A percentile compares a stretch with the other conserved stretches of the same genome.
Evolutionary conservation across 208 protist genomes (phyloP).

Genomic region (Acanthamoeba lenticulata): DNA sequence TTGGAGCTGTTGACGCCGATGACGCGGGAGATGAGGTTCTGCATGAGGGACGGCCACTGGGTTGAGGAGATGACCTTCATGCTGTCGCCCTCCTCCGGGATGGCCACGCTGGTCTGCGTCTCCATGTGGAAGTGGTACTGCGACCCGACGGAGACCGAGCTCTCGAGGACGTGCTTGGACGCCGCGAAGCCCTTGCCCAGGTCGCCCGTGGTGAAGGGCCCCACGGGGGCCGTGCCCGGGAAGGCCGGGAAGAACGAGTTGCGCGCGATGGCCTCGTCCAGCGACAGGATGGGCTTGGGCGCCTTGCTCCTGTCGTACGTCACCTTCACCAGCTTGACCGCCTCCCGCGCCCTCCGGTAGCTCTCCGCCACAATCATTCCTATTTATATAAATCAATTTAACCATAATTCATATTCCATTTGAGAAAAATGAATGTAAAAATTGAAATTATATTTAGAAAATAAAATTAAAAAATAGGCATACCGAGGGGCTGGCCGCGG

Average conservation of each 20-base stretch:
- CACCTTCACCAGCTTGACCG: neutral
- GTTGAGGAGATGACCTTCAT: constrained; percentile 4
- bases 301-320: neutral
- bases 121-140: constrained; percentile 71
- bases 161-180: constrained; percentile 12
- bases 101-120: constrained; percentile 43
- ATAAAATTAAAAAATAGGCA: no score
- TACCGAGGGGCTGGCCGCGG: constrained; percentile 36
- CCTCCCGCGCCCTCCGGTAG: neutral
- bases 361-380: constrained; percentile 9
- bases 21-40: neutral
- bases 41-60: constrained; percentile 1
- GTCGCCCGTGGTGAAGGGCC: constrained; percentile 27
- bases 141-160: neutral
- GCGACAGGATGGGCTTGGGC: constrained; percentile 10
- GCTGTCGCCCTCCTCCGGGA: constrained; percentile 43
- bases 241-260: constrained; percentile 28
- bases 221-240: neutral
- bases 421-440: no score
- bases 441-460: no score
- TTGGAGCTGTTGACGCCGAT: constrained; percentile 5
- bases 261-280: neutral
- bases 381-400: no score
- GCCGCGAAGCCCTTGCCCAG: neutral
- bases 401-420: no score